phyloP scores from a whole-genome alignment of 1,139 yeast species.

The Suhomyces bribrorum region DNA sequence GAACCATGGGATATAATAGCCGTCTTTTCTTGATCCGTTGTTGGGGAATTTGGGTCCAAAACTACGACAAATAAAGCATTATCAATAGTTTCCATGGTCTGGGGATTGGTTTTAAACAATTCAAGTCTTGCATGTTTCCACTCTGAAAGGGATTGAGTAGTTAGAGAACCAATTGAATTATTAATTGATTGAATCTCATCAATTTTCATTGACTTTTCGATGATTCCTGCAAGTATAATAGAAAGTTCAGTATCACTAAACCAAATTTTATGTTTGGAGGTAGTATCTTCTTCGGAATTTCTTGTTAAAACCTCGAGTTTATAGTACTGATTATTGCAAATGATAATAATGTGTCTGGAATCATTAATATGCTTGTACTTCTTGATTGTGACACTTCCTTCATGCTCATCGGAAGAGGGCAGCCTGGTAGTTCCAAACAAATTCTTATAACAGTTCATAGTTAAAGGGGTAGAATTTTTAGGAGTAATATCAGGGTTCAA shows the following conservation, averaged over 20 bases:
- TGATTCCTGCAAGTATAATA: slow-evolving; percentile 48
- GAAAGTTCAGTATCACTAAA: slow-evolving; percentile 61
- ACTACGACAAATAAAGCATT: slow-evolving; percentile 66
- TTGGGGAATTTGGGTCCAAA: slow-evolving; percentile 51
- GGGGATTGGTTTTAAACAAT: slow-evolving; percentile 46
- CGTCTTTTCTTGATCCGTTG: slow-evolving; percentile 50
- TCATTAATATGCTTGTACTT: slow-evolving; percentile 28
- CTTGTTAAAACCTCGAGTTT: slow-evolving; percentile 55
- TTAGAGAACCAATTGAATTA: slow-evolving; percentile 66
- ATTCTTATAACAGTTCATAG: slow-evolving; percentile 67
- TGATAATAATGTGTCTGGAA: slow-evolving; percentile 53
- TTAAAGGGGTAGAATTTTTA: slow-evolving; percentile 49
- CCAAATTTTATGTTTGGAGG: slow-evolving; percentile 32
- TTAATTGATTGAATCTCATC: slow-evolving; percentile 45
- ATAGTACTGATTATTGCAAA: slow-evolving; percentile 66
- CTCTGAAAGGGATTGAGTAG: slow-evolving; percentile 62
- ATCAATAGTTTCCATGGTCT: slow-evolving; percentile 53
- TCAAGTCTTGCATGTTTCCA: slow-evolving; percentile 65
- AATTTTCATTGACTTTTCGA: slow-evolving; percentile 43
- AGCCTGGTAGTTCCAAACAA: slow-evolving; percentile 68
- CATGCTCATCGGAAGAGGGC: slow-evolving; percentile 36
- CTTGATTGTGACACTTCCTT: slow-evolving; percentile 29
- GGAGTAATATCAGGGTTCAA: slow-evolving; percentile 61
- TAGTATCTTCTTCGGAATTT: slow-evolving; percentile 32
- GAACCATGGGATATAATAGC: slow-evolving; percentile 65